A percentile compares a stretch with the other conserved stretches of the same genome.
Evolutionary conservation across 768 basidiomycete genomes (phyloP).

Genomic region (Kwoniella sp.): DNA sequence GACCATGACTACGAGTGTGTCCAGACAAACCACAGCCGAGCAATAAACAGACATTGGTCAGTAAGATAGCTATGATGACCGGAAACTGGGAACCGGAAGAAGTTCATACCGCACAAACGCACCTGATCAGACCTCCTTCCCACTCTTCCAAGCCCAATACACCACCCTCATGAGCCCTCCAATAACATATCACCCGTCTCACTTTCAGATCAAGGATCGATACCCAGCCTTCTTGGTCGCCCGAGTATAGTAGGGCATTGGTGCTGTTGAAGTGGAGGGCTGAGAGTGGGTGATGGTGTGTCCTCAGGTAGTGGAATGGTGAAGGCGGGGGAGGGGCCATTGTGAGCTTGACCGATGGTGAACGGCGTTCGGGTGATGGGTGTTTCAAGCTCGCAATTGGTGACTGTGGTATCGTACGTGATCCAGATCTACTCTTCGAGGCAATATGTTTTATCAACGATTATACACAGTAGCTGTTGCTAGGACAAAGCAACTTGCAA

Average conservation of each 20-base stretch:
- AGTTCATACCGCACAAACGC: constrained; percentile 54
- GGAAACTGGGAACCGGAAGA: too few species aligned
- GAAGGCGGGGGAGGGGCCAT: constrained; percentile 33
- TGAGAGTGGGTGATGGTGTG: constrained; percentile 68
- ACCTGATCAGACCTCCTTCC: constrained; percentile 73
- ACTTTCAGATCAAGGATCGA: constrained; percentile 73
- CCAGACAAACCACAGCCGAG: too few species aligned
- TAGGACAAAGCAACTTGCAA: too few species aligned
- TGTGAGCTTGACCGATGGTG: too few species aligned
- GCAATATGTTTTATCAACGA: too few species aligned
- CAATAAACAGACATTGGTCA: too few species aligned
- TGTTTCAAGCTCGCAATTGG: too few species aligned
- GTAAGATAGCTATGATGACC: too few species aligned
- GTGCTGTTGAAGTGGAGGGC: constrained; percentile 67
- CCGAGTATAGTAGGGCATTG: constrained; percentile 82
- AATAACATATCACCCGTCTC: constrained; percentile 70
- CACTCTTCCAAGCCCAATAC: constrained; percentile 79
- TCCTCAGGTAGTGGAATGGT: constrained; percentile 74
- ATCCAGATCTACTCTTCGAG: too few species aligned
- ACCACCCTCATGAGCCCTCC: constrained; percentile 77
- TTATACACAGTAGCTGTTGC: too few species aligned
- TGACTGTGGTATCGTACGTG: too few species aligned
- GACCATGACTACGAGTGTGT: constrained; percentile 49
- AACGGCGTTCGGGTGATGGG: too few species aligned
- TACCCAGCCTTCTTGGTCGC: constrained; percentile 76